phyloP scores from a whole-genome alignment of 306 rosid species.

The Astragalus membranaceus region DNA sequence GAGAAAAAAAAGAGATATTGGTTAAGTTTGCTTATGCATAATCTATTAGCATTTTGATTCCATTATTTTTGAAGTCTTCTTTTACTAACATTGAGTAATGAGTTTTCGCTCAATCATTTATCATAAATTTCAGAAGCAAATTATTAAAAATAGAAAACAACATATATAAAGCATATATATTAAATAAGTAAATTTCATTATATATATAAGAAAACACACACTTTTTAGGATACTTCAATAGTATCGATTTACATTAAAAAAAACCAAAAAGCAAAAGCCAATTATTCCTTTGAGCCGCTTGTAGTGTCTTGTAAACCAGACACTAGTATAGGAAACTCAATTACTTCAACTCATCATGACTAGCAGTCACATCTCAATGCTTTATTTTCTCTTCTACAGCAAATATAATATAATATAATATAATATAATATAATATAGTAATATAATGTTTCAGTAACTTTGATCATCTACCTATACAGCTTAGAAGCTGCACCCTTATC shows the following conservation, averaged over 20 bases:
- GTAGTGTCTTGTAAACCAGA: background rate
- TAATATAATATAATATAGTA: background rate
- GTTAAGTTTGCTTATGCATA: too few relatives aligned
- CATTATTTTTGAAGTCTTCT: too few relatives aligned
- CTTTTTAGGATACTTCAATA: background rate
- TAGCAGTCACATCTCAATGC: background rate
- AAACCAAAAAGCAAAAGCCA: background rate
- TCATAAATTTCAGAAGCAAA: background rate
- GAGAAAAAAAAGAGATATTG: too few relatives aligned
- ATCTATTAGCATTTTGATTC: too few relatives aligned
- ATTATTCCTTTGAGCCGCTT: background rate
- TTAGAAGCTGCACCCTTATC: constrained; percentile 75
- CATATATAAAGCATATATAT: background rate
- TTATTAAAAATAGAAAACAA: background rate
- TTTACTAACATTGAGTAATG: background rate
- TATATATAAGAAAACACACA: background rate
- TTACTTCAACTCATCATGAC: background rate
- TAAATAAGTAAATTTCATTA: background rate
- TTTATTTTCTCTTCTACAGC: background rate
- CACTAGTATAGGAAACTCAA: background rate
- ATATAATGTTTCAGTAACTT: background rate
- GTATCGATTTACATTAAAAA: background rate
- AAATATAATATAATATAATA: background rate
- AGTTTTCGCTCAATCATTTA: background rate
- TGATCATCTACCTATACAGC: constrained; percentile 29